Evolutionary conservation across 108 stramenopile species (phyloP), one percentile per base, ranked within the genome.

Genomic region (Pseudonitzschia pungens): DNA sequence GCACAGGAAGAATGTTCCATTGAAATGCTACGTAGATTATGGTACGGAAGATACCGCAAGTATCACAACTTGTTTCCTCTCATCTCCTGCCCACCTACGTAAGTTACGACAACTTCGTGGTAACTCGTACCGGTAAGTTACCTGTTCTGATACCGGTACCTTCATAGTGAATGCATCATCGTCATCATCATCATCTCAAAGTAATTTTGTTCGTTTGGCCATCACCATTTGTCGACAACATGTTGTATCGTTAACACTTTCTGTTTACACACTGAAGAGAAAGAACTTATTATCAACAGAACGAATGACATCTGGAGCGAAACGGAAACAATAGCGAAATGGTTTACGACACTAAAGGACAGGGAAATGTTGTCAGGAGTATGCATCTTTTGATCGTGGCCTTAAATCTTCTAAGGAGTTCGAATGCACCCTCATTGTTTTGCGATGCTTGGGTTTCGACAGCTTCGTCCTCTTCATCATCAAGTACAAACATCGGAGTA

Each of bases 391-490:
- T 18, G 45, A 18, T 48, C 1, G 45, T 48, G 45, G 45, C 1
- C 14, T 4, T 18, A 2, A 8, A 2, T 18, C 45, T 48, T 8
- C 45, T 14, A 8, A 8, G 45, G 16, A 48, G 18, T 11, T 48
- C 45, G 10, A 48, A 48, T 48, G 45, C 45, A 48, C 45, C 54
- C 2, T 55, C 22, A 55, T 9, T 55, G 9, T 26, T 55, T 55
- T 55, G 54, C 54, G 26, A 24, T 24, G 54, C 54, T 12, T 55
- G 54, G 54, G 54, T 55, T 55, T 26, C 54, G 10, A 55, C 54
- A 5, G 50, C 50, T 51, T 51, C 50, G 50, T 51, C 50, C 1
- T 51, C 50, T 51, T 55, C 54, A 10, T 55, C 54, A 5, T 26
- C 24, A 12, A 55, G 54, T 55, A 26, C 24, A 12, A 26, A 26